Conservation (phyloP, 164 flowering plant genomes). For the Cinnamomum micranthum region DNA sequence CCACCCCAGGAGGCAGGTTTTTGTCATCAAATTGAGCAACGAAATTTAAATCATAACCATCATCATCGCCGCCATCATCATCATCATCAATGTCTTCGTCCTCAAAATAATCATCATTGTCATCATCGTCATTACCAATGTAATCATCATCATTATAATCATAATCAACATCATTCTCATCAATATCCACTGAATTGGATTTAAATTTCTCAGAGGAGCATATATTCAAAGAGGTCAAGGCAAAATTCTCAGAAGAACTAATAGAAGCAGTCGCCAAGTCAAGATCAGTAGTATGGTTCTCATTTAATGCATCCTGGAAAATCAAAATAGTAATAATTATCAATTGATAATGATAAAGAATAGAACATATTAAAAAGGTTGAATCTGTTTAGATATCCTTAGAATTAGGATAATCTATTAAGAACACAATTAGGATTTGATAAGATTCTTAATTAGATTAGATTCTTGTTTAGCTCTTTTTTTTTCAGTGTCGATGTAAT, state of each 20-base stretch:
- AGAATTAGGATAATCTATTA: no score
- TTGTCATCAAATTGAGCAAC: constrained; percentile 22
- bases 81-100: neutral
- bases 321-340: neutral
- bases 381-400: neutral
- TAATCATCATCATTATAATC: neutral
- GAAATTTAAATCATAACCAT: constrained; percentile 11
- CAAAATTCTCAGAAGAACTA: neutral
- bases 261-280: constrained; percentile 6
- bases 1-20: constrained; percentile 22
- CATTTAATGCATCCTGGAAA: constrained; percentile 11
- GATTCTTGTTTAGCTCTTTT: no score
- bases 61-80: constrained; percentile 3
- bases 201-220: neutral
- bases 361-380: neutral
- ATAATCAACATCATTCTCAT: constrained; percentile 6
- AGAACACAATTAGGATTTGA: neutral
- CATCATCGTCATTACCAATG: neutral
- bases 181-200: neutral
- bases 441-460: no score
- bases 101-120: neutral
- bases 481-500: no score
- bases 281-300: neutral
- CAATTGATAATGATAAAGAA: neutral
- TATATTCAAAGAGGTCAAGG: neutral